Evolutionary conservation across 495 filamentous ascomycete genomes (phyloP).

Genomic region (Penicillium canariense): DNA sequence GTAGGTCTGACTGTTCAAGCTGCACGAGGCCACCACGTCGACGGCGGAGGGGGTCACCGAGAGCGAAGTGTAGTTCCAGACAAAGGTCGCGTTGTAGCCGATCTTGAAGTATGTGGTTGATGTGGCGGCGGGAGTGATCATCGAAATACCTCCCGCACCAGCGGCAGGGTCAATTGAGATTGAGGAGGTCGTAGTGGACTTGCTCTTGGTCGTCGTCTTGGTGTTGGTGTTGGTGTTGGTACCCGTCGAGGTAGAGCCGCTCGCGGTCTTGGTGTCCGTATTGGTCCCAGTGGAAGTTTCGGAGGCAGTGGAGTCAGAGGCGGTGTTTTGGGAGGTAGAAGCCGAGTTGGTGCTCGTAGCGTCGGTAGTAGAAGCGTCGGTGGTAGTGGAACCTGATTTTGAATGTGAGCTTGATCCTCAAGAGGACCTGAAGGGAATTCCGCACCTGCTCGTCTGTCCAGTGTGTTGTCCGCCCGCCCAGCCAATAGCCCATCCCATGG

Average conservation of each 20-base stretch:
- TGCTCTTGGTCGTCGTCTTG: constrained; percentile 34
- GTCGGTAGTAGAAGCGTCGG: constrained; percentile 20
- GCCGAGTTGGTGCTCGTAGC: background rate
- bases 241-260: constrained; percentile 17
- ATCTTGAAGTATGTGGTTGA: constrained; percentile 82
- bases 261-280: constrained; percentile 16
- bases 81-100: constrained; percentile 78
- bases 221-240: constrained; percentile 25
- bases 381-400: constrained; percentile 21
- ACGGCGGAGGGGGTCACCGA: constrained; percentile 71
- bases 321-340: background rate
- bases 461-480: constrained; percentile 25
- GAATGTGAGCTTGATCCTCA: constrained; percentile 4
- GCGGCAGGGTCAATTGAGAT: constrained; percentile 57
- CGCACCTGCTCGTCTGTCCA: constrained; percentile 38
- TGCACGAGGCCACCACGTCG: constrained; percentile 80
- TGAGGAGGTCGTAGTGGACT: constrained; percentile 33
- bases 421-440: background rate
- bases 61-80: constrained; percentile 94
- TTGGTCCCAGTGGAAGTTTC: constrained; percentile 15
- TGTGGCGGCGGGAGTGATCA: constrained; percentile 69
- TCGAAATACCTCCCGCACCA: constrained; percentile 71
- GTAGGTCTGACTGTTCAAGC: constrained; percentile 60
- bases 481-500: constrained; percentile 41
- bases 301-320: background rate